Evolutionary conservation across 257 asterid genomes (phyloP), one percentile per base, ranked within the genome.

Genomic region (Nicotiana undulata): DNA sequence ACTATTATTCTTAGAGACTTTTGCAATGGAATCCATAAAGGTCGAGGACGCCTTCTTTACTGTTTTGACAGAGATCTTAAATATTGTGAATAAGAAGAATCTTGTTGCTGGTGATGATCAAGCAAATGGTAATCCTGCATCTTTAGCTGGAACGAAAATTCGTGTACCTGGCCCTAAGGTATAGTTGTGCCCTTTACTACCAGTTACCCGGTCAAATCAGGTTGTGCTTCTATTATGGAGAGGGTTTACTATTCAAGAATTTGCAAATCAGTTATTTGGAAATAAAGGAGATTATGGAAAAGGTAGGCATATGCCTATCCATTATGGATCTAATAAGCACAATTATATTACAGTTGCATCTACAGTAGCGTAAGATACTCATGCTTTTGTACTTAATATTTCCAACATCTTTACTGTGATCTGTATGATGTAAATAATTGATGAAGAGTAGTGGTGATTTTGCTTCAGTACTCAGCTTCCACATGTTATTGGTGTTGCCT

Each of bases 281-380:
- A 95, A 95, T 88, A 89, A 85, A 87, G 18, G 20, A 46, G 99
- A 95, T 79, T 76, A 86, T 68, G 94, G 98, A 76, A 95, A 95
- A 90, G 99, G 98, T 74, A 89, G 99, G 87, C 99, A 95, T 92
- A 95, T 95, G 99, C 99, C 98, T 55, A 91, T 92, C 58, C 99
- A 95, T 86, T 95, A 95, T 80, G 99, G 99, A 80, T 95, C 98
- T 81, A 89, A 88, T 81, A 87, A 86, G 83, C 97, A 88, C 88
- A 95, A 95, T 86, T 95, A 95, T 82, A 83, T 95, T 88, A 95
- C 97, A 5, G 92, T 95, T 85, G 94, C 99, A 81, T 95, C 99
- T 40, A 92, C 99, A 29, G 98, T 95, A 65, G 98, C 90, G 99
- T 95, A 90, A 90, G 99, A 87, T 61, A 79, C 51, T 9, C 79